These are phyloP conservation scores for Vachellia collinsii DNA, from an alignment of 306 rosid genomes.

Conservation along the genomic window DNA sequence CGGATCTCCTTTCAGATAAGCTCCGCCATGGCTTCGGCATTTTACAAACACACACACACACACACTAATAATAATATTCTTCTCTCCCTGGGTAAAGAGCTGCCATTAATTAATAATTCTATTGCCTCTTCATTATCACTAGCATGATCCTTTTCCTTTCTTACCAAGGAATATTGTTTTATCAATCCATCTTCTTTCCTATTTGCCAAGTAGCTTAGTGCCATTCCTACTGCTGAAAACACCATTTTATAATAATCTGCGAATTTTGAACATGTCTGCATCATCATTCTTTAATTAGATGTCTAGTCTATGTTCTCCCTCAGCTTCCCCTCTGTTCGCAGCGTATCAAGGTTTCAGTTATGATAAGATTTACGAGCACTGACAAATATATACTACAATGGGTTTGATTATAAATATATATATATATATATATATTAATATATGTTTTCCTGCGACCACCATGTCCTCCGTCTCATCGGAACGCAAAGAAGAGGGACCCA, in stretches of 20 bases:
- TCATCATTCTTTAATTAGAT: neutral
- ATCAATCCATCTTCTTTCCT: neutral
- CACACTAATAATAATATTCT: neutral
- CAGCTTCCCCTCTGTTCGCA: neutral
- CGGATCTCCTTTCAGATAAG: constrained; percentile 40
- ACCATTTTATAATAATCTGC: neutral
- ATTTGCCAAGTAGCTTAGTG: neutral
- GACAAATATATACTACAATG: neutral
- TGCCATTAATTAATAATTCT: neutral
- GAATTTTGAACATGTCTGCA: neutral
- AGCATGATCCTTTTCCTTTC: neutral
- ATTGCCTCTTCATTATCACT: constrained; percentile 21
- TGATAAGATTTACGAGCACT: neutral
- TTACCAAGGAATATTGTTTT: neutral
- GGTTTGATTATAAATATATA: neutral
- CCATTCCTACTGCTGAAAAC: neutral
- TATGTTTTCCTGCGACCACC: neutral
- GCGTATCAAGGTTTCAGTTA: neutral
- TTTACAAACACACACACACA: neutral
- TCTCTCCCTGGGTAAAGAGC: neutral
- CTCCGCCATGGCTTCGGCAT: neutral
- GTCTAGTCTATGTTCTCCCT: neutral
- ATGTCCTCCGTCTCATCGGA: neutral
- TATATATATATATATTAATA: too few relatives aligned
- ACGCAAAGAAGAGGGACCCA: neutral